Evolutionary conservation across 106 monocot genomes (phyloP), one percentile per base, ranked within the genome.

Genomic region (Apostasia shenzhenica): DNA sequence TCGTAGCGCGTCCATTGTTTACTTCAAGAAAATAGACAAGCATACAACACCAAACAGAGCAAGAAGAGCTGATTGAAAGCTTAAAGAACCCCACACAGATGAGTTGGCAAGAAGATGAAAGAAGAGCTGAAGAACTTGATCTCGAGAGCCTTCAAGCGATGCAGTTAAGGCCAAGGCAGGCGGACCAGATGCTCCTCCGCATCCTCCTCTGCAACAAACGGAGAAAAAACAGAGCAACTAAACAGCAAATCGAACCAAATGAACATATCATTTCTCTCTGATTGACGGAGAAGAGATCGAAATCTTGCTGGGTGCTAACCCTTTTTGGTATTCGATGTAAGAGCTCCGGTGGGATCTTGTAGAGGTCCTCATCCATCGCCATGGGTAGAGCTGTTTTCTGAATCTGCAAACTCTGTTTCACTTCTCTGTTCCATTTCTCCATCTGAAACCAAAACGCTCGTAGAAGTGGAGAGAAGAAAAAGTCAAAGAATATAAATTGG

Each of bases 311-410:
- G 26, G 26, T 42, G 12, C 48, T 3, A 26, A 63, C 72, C 39
- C n/a, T 72, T 37, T 44, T 72, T 11, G 72, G 72, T 52, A 61
- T 62, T 13, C 42, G 61, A 63, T 54, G 62, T 41, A 72, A 61
- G 7, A 72, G 43, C 40, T 72, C 72, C 6, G 62, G 72, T 50
- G 72, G 72, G 60, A 72, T 63, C 54, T 63, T 72, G 72, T 72
- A 72, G 61, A 72, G 52, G 63, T 72, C 72, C 41, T 72, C 72
- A 63, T 72, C 72, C 9, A 72, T 61, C 3, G 72, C 62, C 51
- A 62, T 72, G 4, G 61, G 72, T 14, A 26, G 26, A 26, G 26
- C 26, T 26, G 26, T 26, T 26, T 26, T 26, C 26, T 0, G 26
- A 26, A 26, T 26, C 26, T 26, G 26, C 26, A 26, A 26, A 57